Conservation (phyloP, 441 rosid species). For the Flueggea neowawraea region DNA sequence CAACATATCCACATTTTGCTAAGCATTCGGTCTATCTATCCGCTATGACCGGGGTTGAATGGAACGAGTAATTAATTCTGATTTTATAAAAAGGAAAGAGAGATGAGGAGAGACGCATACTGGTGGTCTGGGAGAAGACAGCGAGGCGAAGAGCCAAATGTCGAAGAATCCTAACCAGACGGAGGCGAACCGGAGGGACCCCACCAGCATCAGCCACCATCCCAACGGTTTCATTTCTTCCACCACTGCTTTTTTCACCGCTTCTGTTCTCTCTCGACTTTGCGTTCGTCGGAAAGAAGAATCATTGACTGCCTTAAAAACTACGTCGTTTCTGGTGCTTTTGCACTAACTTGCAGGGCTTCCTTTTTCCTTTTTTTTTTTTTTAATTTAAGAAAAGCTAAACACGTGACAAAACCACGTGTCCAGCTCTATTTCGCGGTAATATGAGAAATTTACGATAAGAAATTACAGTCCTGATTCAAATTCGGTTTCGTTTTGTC, state of each 20-base stretch:
- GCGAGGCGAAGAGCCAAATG: slow-evolving; percentile 72
- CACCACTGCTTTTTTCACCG: slow-evolving; percentile 1
- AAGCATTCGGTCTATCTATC: not conserved
- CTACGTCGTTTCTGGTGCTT: too few relatives aligned
- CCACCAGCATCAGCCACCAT: slow-evolving; percentile 84
- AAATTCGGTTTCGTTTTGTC: too few relatives aligned
- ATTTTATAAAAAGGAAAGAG: too few relatives aligned
- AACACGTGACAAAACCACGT: too few relatives aligned
- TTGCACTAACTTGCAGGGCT: too few relatives aligned
- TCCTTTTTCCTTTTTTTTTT: too few relatives aligned
- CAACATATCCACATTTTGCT: slow-evolving; percentile 6
- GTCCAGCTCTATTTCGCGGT: too few relatives aligned
- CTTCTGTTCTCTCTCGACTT: not conserved
- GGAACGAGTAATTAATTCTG: not conserved
- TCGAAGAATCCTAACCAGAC: slow-evolving; percentile 87
- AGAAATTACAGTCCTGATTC: too few relatives aligned
- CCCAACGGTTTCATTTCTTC: slow-evolving; percentile 59
- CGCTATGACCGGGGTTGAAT: not conserved
- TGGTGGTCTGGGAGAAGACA: slow-evolving; percentile 66
- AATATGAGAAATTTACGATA: too few relatives aligned
- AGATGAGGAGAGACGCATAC: slow-evolving; percentile 24
- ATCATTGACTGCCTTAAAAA: too few relatives aligned
- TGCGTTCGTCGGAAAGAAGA: too few relatives aligned
- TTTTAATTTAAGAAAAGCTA: too few relatives aligned
- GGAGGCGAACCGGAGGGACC: slow-evolving; percentile 69